phyloP scores from a whole-genome alignment of 139 green algal genomes.

The Eudorina sp. region DNA sequence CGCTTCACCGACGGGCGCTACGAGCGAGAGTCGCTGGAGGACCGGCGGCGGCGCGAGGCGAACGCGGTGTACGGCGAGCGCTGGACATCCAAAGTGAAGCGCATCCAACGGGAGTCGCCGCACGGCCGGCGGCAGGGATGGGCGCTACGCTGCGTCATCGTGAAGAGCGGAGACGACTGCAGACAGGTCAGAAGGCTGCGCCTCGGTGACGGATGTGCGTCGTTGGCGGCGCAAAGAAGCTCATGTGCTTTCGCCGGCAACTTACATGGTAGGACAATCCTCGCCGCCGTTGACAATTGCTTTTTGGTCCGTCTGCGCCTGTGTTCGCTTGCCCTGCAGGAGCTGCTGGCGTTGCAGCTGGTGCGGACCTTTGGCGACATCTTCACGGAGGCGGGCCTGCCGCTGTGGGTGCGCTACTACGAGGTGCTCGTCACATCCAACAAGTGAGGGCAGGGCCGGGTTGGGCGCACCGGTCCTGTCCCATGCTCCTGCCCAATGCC shows the following conservation, averaged over 20 bases:
- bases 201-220: too few species aligned
- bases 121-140: conserved; percentile 87
- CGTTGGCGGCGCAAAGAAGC: too few species aligned
- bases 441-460: conserved; percentile 45
- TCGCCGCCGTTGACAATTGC: too few species aligned
- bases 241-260: too few species aligned
- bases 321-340: conserved; percentile 50
- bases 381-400: conserved; percentile 87
- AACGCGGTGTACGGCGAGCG: conserved; percentile 81
- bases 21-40: conserved; percentile 34
- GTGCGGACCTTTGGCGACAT: conserved; percentile 88
- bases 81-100: conserved; percentile 66
- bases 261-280: too few species aligned
- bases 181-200: conserved; percentile 81
- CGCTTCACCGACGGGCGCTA: conserved; percentile 14
- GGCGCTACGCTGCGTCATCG: conserved; percentile 93
- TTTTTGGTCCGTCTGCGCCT: background rate
- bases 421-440: conserved; percentile 94
- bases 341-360: conserved; percentile 97
- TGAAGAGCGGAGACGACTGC: conserved; percentile 99
- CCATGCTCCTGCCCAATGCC: background rate
- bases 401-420: conserved; percentile 91
- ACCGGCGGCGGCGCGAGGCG: conserved; percentile 49
- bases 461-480: background rate
- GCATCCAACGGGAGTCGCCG: conserved; percentile 82